Conservation (phyloP, 2,329 filamentous ascomycete genomes). For the Gaeumannomyces sp. region DNA sequence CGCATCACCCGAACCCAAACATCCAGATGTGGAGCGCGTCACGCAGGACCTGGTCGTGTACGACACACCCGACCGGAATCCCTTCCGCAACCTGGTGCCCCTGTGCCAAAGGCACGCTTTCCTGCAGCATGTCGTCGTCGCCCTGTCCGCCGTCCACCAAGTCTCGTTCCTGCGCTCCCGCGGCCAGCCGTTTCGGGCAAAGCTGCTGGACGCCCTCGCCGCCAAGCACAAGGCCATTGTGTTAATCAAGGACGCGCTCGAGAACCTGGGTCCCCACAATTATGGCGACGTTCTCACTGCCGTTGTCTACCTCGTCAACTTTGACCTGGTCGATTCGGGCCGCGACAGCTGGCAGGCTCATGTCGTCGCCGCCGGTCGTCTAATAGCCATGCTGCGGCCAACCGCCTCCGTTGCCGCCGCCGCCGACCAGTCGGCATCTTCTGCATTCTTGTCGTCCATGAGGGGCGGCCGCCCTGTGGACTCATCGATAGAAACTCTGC, state of each 20-base stretch:
- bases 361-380: slow-evolving; percentile 37
- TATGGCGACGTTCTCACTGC: slow-evolving; percentile 37
- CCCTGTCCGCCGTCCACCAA: slow-evolving; percentile 42
- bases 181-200: slow-evolving; percentile 19
- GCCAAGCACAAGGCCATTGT: slow-evolving; percentile 39
- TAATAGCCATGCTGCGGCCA: slow-evolving; percentile 33
- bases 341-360: slow-evolving; percentile 42
- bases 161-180: slow-evolving; percentile 33
- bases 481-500: slow-evolving; percentile 28
- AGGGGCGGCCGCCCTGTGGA: slow-evolving; percentile 3
- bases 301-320: slow-evolving; percentile 43
- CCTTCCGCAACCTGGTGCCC: slow-evolving; percentile 3
- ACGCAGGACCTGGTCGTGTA: slow-evolving; percentile 4
- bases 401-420: neutral
- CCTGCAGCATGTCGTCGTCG: slow-evolving; percentile 40
- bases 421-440: neutral
- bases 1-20: neutral
- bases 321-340: slow-evolving; percentile 44
- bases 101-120: slow-evolving; percentile 25
- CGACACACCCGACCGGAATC: slow-evolving; percentile 4
- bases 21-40: slow-evolving; percentile 2
- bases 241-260: slow-evolving; percentile 34
- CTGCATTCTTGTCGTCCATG: too few species aligned
- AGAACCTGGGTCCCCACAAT: slow-evolving; percentile 29
- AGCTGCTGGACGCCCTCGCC: slow-evolving; percentile 37